Percentiles rank a stretch among this genome's conserved stretches.
Evolutionary conservation across 768 basidiomycete species (phyloP).

Genomic region (Clitopilus hobsonii): DNA sequence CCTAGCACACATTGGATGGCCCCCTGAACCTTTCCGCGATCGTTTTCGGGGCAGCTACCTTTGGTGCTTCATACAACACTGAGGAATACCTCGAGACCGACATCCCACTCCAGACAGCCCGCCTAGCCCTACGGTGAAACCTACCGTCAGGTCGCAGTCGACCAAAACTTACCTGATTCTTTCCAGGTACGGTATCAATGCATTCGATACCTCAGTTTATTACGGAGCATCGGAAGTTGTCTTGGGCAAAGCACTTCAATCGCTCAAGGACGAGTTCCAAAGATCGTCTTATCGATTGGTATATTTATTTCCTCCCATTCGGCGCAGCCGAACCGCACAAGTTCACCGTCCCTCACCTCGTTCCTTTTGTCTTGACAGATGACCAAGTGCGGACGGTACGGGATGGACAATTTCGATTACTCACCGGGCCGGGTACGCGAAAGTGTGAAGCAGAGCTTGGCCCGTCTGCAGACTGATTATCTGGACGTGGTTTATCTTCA

Average conservation of each 20-base stretch:
- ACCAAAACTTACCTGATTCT: slow-evolving; percentile 2
- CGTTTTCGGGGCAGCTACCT: slow-evolving; percentile 69
- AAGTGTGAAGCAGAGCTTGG: slow-evolving; percentile 62
- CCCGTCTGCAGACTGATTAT: slow-evolving; percentile 69
- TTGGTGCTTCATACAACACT: slow-evolving; percentile 64
- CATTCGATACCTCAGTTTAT: slow-evolving; percentile 80
- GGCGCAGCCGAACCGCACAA: not conserved
- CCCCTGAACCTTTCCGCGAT: slow-evolving; percentile 39
- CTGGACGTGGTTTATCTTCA: slow-evolving; percentile 81
- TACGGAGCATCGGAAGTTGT: slow-evolving; percentile 81
- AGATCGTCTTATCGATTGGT: slow-evolving; percentile 76
- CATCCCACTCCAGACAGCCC: slow-evolving; percentile 58
- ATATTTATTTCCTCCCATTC: slow-evolving; percentile 11
- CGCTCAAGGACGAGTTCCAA: slow-evolving; percentile 65
- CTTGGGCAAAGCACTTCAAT: slow-evolving; percentile 59
- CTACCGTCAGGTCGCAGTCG: not conserved
- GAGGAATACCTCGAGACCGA: slow-evolving; percentile 52
- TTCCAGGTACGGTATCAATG: slow-evolving; percentile 70
- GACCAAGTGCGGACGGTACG: slow-evolving; percentile 85
- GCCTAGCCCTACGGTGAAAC: slow-evolving; percentile 70
- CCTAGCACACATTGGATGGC: slow-evolving; percentile 28
- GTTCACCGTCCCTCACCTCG: not conserved
- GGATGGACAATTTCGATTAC: slow-evolving; percentile 67
- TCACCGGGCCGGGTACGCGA: slow-evolving; percentile 57
- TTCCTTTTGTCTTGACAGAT: slow-evolving; percentile 40